Conservation (phyloP, 169 alveolate species). For the Neospora caninum region DNA sequence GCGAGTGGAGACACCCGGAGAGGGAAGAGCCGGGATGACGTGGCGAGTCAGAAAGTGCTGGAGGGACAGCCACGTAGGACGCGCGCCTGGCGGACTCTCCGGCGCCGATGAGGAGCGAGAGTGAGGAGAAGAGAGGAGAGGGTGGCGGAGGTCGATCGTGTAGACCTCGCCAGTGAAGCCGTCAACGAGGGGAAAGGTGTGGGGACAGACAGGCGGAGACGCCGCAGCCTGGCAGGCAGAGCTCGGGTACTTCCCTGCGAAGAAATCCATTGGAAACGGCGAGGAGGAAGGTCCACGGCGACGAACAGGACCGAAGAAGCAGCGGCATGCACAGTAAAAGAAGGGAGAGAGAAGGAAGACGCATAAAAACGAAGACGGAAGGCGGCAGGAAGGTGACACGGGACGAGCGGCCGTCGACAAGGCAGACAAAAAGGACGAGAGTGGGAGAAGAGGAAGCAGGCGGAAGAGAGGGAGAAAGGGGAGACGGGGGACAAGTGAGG, state of each 20-base stretch:
- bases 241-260: not conserved
- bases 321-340: no score
- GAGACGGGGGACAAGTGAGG: no score
- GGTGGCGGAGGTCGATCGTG: slow-evolving; percentile 8
- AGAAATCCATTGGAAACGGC: not conserved
- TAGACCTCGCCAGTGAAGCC: slow-evolving; percentile 20
- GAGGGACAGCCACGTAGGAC: not conserved
- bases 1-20: no score
- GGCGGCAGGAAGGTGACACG: not conserved
- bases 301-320: no score
- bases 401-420: not conserved
- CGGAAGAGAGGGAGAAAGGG: no score
- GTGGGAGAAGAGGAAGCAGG: not conserved
- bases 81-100: not conserved
- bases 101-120: not conserved
- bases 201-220: not conserved
- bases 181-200: slow-evolving; percentile 6
- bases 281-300: no score
- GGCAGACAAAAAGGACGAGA: not conserved
- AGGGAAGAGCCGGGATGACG: not conserved
- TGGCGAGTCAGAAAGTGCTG: not conserved
- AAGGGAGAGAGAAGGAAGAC: no score
- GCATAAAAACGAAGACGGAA: not conserved
- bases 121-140: not conserved
- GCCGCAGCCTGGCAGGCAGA: not conserved